Conservation (phyloP, 305 asterid genomes). For the Solanum hybrid region DNA sequence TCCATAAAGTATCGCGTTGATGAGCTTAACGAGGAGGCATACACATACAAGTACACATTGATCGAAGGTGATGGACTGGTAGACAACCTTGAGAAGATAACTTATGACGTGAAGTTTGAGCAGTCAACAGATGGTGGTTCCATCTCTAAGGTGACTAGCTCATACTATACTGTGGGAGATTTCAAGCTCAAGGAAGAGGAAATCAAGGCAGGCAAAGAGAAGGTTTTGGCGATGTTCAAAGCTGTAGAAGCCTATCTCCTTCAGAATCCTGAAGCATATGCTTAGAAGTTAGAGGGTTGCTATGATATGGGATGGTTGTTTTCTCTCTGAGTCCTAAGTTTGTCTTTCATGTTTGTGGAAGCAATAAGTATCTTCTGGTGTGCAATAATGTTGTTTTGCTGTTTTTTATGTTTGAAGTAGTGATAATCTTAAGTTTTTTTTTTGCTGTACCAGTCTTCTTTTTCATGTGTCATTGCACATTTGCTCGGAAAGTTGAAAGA, state of each 20-base stretch:
- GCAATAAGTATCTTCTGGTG: background rate
- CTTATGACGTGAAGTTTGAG: conserved; percentile 12
- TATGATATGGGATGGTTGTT: background rate
- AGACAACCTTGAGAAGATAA: conserved; percentile 10
- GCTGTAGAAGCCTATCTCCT: conserved; percentile 10
- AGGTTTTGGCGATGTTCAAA: conserved; percentile 8
- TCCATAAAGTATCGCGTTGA: conserved; percentile 3
- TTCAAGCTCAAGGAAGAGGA: conserved; percentile 9
- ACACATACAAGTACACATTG: conserved; percentile 10
- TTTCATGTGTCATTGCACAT: background rate
- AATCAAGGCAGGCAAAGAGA: conserved; percentile 11
- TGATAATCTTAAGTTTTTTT: background rate
- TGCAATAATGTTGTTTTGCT: background rate
- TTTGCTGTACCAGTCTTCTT: background rate
- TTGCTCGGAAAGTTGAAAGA: background rate
- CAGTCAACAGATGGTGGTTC: conserved; percentile 4
- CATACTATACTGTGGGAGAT: conserved; percentile 8
- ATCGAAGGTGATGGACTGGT: conserved; percentile 5
- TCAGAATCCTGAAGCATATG: conserved; percentile 10
- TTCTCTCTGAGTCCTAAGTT: background rate
- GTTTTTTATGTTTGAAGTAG: background rate
- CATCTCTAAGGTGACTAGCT: conserved; percentile 13
- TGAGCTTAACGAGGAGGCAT: conserved; percentile 6
- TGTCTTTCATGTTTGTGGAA: background rate
- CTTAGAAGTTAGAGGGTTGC: conserved; percentile 1